A percentile compares a stretch with the other conserved stretches of the same genome.
Conservation (phyloP, 2,329 filamentous ascomycete genomes). For the Aureobasidium melanogenum region DNA sequence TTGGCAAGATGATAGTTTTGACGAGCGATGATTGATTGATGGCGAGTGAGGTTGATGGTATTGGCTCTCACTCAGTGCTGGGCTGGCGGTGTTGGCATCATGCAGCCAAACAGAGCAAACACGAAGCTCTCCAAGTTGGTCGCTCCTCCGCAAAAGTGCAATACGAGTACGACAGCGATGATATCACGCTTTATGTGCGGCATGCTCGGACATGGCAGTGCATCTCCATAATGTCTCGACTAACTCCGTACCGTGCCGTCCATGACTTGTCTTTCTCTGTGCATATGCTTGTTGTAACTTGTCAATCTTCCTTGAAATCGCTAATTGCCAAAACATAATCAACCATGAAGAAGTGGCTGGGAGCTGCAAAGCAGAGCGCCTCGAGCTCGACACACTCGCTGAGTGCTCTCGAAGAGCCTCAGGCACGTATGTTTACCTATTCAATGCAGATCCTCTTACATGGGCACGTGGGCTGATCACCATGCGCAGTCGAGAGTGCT, state of each 20-base stretch:
- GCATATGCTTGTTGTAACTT: background rate
- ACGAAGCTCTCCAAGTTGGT: background rate
- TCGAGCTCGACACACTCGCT: constrained; percentile 43
- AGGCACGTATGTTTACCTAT: constrained; percentile 42
- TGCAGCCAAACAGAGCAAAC: constrained; percentile 9
- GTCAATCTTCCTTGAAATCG: background rate
- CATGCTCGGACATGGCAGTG: background rate
- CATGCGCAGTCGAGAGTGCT: constrained; percentile 35
- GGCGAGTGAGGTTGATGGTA: background rate
- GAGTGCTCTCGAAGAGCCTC: constrained; percentile 49
- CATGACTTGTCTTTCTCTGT: background rate
- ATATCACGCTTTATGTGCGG: background rate
- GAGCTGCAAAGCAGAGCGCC: constrained; percentile 5
- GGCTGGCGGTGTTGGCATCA: background rate
- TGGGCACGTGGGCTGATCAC: background rate
- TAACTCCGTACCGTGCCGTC: background rate
- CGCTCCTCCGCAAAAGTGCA: background rate
- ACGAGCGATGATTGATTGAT: background rate
- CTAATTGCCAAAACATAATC: background rate
- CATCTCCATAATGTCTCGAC: background rate
- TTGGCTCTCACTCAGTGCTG: background rate
- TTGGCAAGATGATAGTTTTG: background rate
- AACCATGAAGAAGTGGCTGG: constrained; percentile 6
- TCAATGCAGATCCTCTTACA: background rate
- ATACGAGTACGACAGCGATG: constrained; percentile 6